Percentiles rank a stretch among this genome's conserved stretches.
These are phyloP conservation scores for Ochetophila trinervis DNA, from an alignment of 306 rosid genomes.

Conservation along the genomic window DNA sequence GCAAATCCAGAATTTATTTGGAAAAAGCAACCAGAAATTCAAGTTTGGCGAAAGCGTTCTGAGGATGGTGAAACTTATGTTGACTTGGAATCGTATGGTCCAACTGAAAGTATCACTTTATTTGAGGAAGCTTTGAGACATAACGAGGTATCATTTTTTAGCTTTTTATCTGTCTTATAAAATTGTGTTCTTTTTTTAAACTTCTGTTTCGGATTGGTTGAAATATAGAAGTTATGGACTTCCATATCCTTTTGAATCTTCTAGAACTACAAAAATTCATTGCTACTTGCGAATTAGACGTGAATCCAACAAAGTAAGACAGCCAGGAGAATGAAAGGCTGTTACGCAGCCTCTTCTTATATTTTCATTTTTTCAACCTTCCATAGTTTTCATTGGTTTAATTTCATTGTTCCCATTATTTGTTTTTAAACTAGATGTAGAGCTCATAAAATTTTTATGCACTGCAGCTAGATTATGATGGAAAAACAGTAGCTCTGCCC, in stretches of 20 bases:
- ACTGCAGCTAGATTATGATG: constrained; percentile 69
- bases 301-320: too few relatives aligned
- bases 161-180: not conserved
- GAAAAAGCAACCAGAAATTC: constrained; percentile 71
- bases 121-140: constrained; percentile 70
- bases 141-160: constrained; percentile 55
- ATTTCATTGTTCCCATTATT: not conserved
- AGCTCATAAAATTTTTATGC: constrained; percentile 23
- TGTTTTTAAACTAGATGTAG: constrained; percentile 9
- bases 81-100: constrained; percentile 68
- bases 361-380: not conserved
- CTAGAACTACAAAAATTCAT: too few relatives aligned
- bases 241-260: too few relatives aligned
- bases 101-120: constrained; percentile 41
- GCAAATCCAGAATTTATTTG: constrained; percentile 73
- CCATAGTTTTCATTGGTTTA: not conserved
- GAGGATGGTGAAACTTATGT: constrained; percentile 44
- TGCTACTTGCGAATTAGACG: too few relatives aligned
- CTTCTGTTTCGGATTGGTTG: too few relatives aligned
- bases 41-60: constrained; percentile 68
- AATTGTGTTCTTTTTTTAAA: not conserved
- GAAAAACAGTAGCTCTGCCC: constrained; percentile 60
- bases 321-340: too few relatives aligned
- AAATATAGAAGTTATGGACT: too few relatives aligned
- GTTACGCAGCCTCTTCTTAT: not conserved